Evolutionary conservation across 805 yeast species (phyloP), one percentile per base, ranked within the genome.

Genomic region (Teunomyces barrocoloradensis): DNA sequence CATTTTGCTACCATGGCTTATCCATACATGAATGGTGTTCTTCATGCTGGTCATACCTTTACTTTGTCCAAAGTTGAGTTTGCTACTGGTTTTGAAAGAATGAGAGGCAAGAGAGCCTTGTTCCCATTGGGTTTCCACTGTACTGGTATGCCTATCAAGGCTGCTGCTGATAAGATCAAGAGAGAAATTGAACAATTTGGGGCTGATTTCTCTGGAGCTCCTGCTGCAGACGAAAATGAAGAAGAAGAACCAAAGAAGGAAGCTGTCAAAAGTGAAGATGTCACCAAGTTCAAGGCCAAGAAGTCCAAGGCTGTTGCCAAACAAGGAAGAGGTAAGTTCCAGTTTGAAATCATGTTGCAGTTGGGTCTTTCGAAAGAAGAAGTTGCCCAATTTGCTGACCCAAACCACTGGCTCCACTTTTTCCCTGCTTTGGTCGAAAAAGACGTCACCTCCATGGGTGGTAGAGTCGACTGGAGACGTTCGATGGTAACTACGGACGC

Each of bases 61-160:
- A 94, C 98, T 32, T 76, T 92, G 53, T 89, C 97, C 45, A 94
- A 94, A 73, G 92, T 83, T 44, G 99, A 94, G 68, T 94, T 85
- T 65, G 84, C 91, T 40, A 77, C 87, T 47, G 98, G 98, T 46
- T 94, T 86, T 64, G 96, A 94, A 75, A 84, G 97, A 72, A 87
- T 94, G 92, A 79, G 79, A 62, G 98, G 97, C 56, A 89, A 86
- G 71, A 80, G 87, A 59, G 96, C 97, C 32, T 74, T 91, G 51
- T 94, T 89, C 74, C 98, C 99, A 44, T 78, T 94, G 48, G 99
- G 99, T 43, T 94, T 92, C 85, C 99, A 94, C 72, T 94, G 99
- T 80, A 94, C 99, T 30, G 99, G 99, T 78, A 87, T 94, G 97
- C 98, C 99, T 46, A 94, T 94, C 66, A 78, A 82, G 65, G 92